phyloP scores from a whole-genome alignment of 2,329 filamentous ascomycete species.

The Microcyclospora pomicola region DNA sequence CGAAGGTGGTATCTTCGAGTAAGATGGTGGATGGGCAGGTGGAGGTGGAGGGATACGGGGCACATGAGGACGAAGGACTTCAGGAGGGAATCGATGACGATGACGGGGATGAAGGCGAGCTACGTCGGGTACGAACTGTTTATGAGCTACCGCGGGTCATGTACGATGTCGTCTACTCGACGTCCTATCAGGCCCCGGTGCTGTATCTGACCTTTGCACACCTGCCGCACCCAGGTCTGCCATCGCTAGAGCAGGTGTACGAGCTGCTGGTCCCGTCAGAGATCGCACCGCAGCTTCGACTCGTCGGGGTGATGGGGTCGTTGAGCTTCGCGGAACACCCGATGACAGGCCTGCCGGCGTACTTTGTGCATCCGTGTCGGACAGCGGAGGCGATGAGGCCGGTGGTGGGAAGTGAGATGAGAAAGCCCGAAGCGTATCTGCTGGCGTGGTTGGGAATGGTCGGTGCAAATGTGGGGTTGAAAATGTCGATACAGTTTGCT shows the following conservation, averaged over 20 bases:
- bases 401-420: slow-evolving; percentile 27
- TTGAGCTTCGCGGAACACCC: slow-evolving; percentile 54
- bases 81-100: background rate
- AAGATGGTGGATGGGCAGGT: background rate
- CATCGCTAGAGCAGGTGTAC: slow-evolving; percentile 22
- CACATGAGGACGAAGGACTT: slow-evolving; percentile 1
- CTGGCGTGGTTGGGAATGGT: slow-evolving; percentile 82
- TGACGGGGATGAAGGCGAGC: background rate
- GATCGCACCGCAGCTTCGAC: slow-evolving; percentile 16
- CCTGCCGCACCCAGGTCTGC: background rate
- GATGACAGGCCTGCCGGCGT: slow-evolving; percentile 59
- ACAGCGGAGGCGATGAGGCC: slow-evolving; percentile 65
- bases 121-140: too few relatives aligned
- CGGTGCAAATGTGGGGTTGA: slow-evolving; percentile 65
- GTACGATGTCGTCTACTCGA: slow-evolving; percentile 32
- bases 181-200: slow-evolving; percentile 32
- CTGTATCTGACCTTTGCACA: slow-evolving; percentile 27
- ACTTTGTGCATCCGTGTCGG: slow-evolving; percentile 88
- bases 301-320: slow-evolving; percentile 22
- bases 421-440: slow-evolving; percentile 52
- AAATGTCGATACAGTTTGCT: slow-evolving; percentile 13
- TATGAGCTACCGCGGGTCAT: background rate
- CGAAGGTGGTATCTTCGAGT: background rate
- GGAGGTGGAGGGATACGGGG: background rate
- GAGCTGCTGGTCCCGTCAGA: slow-evolving; percentile 22